Conservation (phyloP, 2,329 filamentous ascomycete genomes). For the Aspergillus pseudonomiae region DNA sequence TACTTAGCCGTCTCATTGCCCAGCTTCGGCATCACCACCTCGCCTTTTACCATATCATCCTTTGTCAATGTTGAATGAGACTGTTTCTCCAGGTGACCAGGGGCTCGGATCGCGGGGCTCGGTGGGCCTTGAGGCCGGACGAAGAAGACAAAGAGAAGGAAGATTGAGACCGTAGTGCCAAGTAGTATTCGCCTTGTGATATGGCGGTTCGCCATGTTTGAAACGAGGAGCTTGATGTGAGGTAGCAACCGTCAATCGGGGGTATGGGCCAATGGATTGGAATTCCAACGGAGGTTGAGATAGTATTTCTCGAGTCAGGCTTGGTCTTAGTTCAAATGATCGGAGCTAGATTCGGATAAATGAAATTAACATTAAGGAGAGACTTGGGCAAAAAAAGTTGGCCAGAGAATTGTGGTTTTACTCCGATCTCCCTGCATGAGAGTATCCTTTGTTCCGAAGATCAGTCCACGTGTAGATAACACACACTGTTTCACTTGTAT, state of each 20-base stretch:
- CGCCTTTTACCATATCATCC: conserved; percentile 46
- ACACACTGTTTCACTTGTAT: not conserved
- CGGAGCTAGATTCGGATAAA: not conserved
- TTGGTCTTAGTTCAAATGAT: not conserved
- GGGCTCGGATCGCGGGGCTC: conserved; percentile 43
- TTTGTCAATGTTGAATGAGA: conserved; percentile 28
- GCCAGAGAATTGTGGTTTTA: not conserved
- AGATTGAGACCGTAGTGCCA: conserved; percentile 35
- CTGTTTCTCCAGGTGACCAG: conserved; percentile 42
- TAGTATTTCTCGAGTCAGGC: not conserved
- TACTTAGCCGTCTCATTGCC: conserved; percentile 55
- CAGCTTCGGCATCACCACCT: conserved; percentile 50
- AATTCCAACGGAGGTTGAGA: not conserved
- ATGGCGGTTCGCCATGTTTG: conserved; percentile 40
- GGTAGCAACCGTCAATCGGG: not conserved
- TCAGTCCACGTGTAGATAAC: conserved; percentile 9
- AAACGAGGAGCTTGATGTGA: not conserved
- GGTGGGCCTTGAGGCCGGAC: conserved; percentile 40
- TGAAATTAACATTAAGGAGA: not conserved
- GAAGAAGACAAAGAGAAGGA: conserved; percentile 43
- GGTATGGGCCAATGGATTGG: not conserved
- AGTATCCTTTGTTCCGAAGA: conserved; percentile 9
- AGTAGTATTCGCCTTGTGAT: conserved; percentile 37
- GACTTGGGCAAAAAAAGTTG: not conserved
- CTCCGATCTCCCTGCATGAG: conserved; percentile 8